These are phyloP conservation scores for Neurospora terricola DNA, from an alignment of 495 filamentous ascomycete species.

Conservation along the genomic window DNA sequence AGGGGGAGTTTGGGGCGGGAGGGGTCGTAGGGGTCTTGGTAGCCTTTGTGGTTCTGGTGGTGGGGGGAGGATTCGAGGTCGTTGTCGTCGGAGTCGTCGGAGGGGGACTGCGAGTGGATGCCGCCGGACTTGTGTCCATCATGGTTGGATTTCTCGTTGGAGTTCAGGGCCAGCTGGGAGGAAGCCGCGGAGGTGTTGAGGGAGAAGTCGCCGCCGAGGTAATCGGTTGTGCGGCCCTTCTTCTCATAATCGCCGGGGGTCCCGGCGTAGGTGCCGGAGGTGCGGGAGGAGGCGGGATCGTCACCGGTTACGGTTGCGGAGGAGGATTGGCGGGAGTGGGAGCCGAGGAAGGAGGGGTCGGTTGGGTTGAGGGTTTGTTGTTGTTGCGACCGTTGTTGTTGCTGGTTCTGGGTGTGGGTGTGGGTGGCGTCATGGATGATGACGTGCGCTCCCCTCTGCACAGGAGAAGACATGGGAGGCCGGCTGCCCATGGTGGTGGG, in stretches of 20 bases:
- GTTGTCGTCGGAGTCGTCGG: neutral
- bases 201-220: neutral
- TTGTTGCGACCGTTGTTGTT: neutral
- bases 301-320: neutral
- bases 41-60: too few species aligned
- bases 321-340: neutral
- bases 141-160: neutral
- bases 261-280: neutral
- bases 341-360: neutral
- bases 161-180: neutral
- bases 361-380: neutral
- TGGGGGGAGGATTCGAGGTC: too few species aligned
- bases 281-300: neutral
- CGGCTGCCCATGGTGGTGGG: neutral
- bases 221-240: neutral
- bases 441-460: neutral
- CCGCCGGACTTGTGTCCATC: neutral
- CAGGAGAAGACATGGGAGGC: neutral
- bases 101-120: too few species aligned
- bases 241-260: neutral
- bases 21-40: conserved; percentile 3
- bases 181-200: neutral
- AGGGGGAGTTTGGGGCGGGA: too few species aligned
- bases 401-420: neutral
- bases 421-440: neutral